Base-by-base conservation (phyloP, 2,329 filamentous ascomycete genomes). In the Grosmannia clavigera region DNA sequence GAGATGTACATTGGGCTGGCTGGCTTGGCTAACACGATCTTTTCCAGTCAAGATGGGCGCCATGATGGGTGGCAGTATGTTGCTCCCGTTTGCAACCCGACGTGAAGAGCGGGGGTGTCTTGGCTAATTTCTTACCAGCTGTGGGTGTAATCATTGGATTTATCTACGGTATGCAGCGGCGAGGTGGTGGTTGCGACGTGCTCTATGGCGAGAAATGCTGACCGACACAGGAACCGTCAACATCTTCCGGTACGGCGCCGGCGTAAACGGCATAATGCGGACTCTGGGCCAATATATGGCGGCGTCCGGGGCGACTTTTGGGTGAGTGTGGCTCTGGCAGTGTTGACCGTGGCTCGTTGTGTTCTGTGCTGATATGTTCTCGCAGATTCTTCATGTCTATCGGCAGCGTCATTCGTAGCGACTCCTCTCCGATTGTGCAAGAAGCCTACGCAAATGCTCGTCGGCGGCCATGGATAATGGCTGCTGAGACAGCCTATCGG, bases 1-100 rank as follows among this genome's bases (percentile, higher is more conserved):
- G 40, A 19, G 40, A 16, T 43, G 4, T 43, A 19, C 38, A 12
- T 40, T 33, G 29, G 14, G 5, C 16, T 3, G 9, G 25, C 4
- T 3, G 22, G 31, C 48, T 3, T 27, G 14, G 65, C 71, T 72
- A 68, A 71, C 69, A 61, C 1, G 38, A 1, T 16, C 27, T 2
- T 5, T 51, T 61, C 59, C 72, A 95, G 91, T 92, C 74, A 96
- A 96, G 80, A 96, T 97, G 91, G 94, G 94, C 68, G 91, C 88
- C 64, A 86, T 99, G 86, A 97, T 97, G 91, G 94, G 94, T 67
- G 90, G 91, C 72, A 95, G 92, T 97, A 88, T 69, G 91, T 83
- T 27, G 19, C 22, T 40, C 54, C 57, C 33, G 31, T 14, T 1
- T 10, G 33, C 16, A 7, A 11, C 9, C 11, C 25, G 29, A 19